Percentiles rank a stretch among this genome's conserved stretches.
These are phyloP conservation scores for Talaromyces sp. DNA, from an alignment of 2,329 filamentous ascomycete genomes.

Conservation along the genomic window DNA sequence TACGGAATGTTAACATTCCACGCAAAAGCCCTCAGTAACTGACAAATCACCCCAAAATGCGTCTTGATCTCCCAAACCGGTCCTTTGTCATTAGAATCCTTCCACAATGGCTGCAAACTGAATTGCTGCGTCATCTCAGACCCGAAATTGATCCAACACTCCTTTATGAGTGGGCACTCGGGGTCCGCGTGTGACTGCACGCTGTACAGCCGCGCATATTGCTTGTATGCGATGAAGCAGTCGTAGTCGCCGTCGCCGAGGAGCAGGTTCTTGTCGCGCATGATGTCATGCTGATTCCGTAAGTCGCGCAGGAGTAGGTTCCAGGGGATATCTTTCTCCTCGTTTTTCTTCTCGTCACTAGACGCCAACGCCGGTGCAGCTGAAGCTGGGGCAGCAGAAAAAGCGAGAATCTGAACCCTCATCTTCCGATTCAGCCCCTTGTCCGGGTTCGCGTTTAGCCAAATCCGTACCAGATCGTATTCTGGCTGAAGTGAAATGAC, in stretches of 20 bases:
- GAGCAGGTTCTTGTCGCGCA: not conserved
- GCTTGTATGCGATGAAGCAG: slow-evolving; percentile 13
- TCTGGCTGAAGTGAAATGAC: slow-evolving; percentile 2
- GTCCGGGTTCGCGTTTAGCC: slow-evolving; percentile 7
- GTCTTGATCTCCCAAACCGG: slow-evolving; percentile 15
- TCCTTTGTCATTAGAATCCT: slow-evolving; percentile 4
- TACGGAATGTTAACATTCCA: slow-evolving; percentile 17
- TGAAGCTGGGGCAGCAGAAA: not conserved
- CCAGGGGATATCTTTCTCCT: not conserved
- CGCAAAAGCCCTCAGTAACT: slow-evolving; percentile 16
- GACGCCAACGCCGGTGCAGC: too few species aligned
- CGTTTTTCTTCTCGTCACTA: not conserved
- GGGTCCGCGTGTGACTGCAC: not conserved
- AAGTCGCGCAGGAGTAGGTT: not conserved
- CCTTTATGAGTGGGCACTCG: slow-evolving; percentile 9
- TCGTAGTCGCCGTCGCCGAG: slow-evolving; percentile 14
- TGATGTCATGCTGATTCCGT: not conserved
- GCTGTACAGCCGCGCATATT: slow-evolving; percentile 10
- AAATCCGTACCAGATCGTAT: slow-evolving; percentile 7
- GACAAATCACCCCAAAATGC: slow-evolving; percentile 14
- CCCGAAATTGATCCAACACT: slow-evolving; percentile 12
- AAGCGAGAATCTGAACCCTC: slow-evolving; percentile 14
- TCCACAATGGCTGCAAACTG: slow-evolving; percentile 10
- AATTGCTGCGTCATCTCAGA: not conserved
- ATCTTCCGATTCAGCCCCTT: slow-evolving; percentile 8